These are phyloP conservation scores for Pleurostoma richardsiae DNA, from an alignment of 2,329 filamentous ascomycete species.

Conservation along the genomic window DNA sequence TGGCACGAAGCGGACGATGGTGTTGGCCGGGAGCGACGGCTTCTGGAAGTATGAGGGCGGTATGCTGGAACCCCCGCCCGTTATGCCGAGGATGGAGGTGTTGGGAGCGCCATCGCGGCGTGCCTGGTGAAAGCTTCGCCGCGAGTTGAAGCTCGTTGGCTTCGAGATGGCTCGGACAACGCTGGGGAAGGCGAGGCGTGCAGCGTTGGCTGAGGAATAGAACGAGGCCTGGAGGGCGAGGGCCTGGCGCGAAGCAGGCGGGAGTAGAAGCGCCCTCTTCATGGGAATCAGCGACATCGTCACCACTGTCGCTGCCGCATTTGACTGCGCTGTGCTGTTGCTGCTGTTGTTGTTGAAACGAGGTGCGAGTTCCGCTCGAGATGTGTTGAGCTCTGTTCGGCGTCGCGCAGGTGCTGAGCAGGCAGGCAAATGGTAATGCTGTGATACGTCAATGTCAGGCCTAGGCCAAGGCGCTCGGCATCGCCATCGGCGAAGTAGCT, in stretches of 20 bases:
- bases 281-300: constrained; percentile 10
- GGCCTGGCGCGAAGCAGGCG: constrained; percentile 6
- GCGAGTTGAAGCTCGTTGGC: not conserved
- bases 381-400: too few species aligned
- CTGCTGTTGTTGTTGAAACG: too few species aligned
- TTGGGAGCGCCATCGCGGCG: constrained; percentile 11
- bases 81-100: constrained; percentile 15
- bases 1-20: constrained; percentile 92
- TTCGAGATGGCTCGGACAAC: constrained; percentile 3
- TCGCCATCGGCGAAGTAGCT: too few species aligned
- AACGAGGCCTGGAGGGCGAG: constrained; percentile 3
- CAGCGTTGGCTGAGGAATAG: not conserved
- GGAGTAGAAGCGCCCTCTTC: constrained; percentile 6
- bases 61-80: constrained; percentile 26
- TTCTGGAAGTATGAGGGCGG: constrained; percentile 78
- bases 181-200: constrained; percentile 3
- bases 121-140: constrained; percentile 8
- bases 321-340: too few species aligned
- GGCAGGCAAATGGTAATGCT: too few species aligned
- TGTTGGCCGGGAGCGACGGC: constrained; percentile 79
- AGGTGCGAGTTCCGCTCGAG: too few species aligned
- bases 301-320: constrained; percentile 7
- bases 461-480: too few species aligned
- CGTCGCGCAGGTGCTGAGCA: too few species aligned
- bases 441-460: too few species aligned